Percentiles rank a stretch among this genome's conserved stretches.
phyloP scores from a whole-genome alignment of 2,329 filamentous ascomycete genomes.

The Trichoderma atroviride region DNA sequence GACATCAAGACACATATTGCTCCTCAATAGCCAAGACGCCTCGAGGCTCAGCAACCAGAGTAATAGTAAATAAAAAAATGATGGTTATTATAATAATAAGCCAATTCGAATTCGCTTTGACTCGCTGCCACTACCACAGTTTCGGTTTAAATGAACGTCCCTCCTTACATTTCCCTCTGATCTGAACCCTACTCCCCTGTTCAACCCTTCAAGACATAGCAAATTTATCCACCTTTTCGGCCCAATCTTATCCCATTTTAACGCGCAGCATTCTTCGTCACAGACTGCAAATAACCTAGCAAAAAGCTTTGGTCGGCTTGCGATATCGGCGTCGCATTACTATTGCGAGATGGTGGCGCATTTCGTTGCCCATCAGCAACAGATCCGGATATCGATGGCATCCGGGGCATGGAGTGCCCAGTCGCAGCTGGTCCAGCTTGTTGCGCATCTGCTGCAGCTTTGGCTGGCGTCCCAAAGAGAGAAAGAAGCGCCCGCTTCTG shows the following conservation, averaged over 20 bases:
- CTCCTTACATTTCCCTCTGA: not conserved
- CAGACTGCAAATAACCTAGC: conserved; percentile 70
- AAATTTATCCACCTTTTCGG: not conserved
- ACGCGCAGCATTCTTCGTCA: conserved; percentile 46
- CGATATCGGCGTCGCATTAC: conserved; percentile 60
- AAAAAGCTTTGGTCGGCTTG: conserved; percentile 76
- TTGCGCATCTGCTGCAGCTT: conserved; percentile 12
- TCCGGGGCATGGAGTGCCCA: conserved; percentile 39
- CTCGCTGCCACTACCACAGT: not conserved
- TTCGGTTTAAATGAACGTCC: not conserved
- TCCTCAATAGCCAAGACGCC: not conserved
- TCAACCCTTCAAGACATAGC: not conserved
- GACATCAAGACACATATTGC: not conserved
- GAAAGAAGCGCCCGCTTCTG: conserved; percentile 55
- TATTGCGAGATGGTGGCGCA: conserved; percentile 44
- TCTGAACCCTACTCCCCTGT: not conserved
- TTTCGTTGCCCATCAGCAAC: conserved; percentile 39
- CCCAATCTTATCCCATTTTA: conserved; percentile 30
- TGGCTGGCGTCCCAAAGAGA: conserved; percentile 59
- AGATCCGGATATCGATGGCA: conserved; percentile 49
- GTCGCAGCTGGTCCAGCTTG: conserved; percentile 19
- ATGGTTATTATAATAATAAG: not conserved
- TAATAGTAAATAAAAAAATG: not conserved
- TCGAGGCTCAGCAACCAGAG: not conserved
- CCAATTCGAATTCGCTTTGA: conserved; percentile 8